Conservation (phyloP, 306 rosid genomes). For the Vicia villosa region DNA sequence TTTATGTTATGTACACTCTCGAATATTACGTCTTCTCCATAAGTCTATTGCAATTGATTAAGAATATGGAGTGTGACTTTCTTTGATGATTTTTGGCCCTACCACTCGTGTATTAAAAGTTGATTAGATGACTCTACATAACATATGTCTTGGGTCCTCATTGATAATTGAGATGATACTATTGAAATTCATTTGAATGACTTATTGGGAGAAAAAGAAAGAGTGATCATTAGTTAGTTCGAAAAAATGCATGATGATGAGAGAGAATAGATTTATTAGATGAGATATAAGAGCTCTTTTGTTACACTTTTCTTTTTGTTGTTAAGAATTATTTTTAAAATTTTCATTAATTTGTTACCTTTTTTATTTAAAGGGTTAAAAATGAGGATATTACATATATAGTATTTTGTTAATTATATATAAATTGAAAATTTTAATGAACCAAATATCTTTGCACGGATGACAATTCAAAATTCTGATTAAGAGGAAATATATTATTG, state of each 20-base stretch:
- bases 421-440: too few relatives aligned
- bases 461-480: too few relatives aligned
- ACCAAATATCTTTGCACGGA: too few relatives aligned
- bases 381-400: too few relatives aligned
- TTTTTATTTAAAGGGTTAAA: too few relatives aligned
- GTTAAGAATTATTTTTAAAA: too few relatives aligned
- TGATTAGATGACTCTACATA: neutral
- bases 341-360: too few relatives aligned
- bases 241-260: neutral
- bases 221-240: neutral
- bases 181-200: slow-evolving; percentile 2
- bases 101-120: slow-evolving; percentile 18
- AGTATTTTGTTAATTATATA: too few relatives aligned
- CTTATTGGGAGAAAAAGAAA: neutral
- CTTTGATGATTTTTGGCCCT: slow-evolving; percentile 18
- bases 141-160: neutral
- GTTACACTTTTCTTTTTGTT: too few relatives aligned
- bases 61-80: slow-evolving; percentile 2
- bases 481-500: too few relatives aligned
- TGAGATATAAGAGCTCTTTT: neutral
- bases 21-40: neutral
- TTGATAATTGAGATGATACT: slow-evolving; percentile 7
- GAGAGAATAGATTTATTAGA: neutral
- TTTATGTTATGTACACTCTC: neutral
- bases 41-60: neutral